Evolutionary conservation across 2,329 filamentous ascomycete genomes (phyloP), one percentile per base, ranked within the genome.

Genomic region (Pseudopithomyces maydicus): DNA sequence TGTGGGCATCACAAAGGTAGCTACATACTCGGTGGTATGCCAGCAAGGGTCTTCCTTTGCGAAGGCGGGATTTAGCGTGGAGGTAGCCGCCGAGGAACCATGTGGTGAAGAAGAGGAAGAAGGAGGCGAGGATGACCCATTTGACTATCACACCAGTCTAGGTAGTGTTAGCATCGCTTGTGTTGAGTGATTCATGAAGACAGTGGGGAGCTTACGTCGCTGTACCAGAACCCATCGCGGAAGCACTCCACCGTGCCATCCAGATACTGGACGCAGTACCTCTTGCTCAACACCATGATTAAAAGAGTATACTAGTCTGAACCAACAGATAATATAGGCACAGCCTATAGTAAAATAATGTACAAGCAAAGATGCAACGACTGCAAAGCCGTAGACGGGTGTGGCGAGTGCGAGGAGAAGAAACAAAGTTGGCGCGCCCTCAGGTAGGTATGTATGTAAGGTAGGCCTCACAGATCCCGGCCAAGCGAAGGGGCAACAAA

Each of bases 1-100:
- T 38, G 36, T 33, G 14, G 29, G 35, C 14, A 41, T 12, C 29
- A 35, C 4, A 19, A 29, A 38, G 35, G 6, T n/a, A 33, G n/a
- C 20, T 19, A 65, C 71, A 20, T 70, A 78, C 74, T 54, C 88
- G 80, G 75, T 95, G 90, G 70, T 94, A 94, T 59, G 75, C 77
- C 35, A 92, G 76, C 15, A 90, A 88, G 17, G 81, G 79, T 36
- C 87, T 78, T 1, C 90, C 90, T 72, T 87, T 88, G 58, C 79
- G 81, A 62, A 93, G 80, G 45, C 91, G 82, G 44, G 78, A 77
- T 72, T 85, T 85, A 44, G 90, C 91, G 75, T 94, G 91, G 45
- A 85, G 76, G 73, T 90, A 89, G 58, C 89, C 90, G 57, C 85
- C 80, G 52, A 90, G 63, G 67, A 92, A 80, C 80, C 87, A 91